Base-by-base conservation (phyloP, 2,329 filamentous ascomycete genomes). In the Hypoxylon sp. region DNA sequence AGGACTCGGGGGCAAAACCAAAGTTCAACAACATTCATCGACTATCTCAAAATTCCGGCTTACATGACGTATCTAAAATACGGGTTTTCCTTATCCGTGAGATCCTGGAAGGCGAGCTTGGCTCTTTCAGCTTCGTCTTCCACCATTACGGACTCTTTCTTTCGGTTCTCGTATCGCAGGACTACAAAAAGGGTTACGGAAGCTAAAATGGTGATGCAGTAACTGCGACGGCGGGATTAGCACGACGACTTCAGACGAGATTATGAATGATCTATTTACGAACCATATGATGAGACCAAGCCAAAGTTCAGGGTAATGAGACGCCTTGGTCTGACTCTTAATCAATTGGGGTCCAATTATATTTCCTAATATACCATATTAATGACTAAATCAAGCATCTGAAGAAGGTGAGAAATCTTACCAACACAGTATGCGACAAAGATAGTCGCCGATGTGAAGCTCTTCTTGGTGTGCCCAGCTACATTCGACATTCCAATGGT, bases 381-480 rank as follows among this genome's bases (percentile, higher is more conserved):
- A 72, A 60, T 49, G 27, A 20, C 8, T 11, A 37, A 6, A 7
- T 14, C 56, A 0, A n/a, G 1, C 2, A 35, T 14, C n/a, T 13
- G 1, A 40, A 6, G 8, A 2, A 44, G 49, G 13, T 49, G 13
- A 22, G 33, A 5, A 54, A 35, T 57, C 58, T 61, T 72, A 77
- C 77, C 85, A 2, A 94, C 89, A 61, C 90, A 92, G 75, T 94
- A 94, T 0, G 90, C 91, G 0, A 92, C 90, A 69, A 94, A 94
- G 1, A 92, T 90, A 0, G 89, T 89, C 0, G 90, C 89, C 0
- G 91, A 90, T 85, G 92, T 93, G 74, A 91, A 90, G 70, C 89
- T 91, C 83, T 94, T 94, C 81, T 94, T 94, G 0, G 91, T 94
- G 25, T 91, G 87, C 0, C 92, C 92, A 0, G 91, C 91, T 0